Base-by-base conservation (phyloP, 345 rosid genomes). In the Nephelium lappaceum region DNA sequence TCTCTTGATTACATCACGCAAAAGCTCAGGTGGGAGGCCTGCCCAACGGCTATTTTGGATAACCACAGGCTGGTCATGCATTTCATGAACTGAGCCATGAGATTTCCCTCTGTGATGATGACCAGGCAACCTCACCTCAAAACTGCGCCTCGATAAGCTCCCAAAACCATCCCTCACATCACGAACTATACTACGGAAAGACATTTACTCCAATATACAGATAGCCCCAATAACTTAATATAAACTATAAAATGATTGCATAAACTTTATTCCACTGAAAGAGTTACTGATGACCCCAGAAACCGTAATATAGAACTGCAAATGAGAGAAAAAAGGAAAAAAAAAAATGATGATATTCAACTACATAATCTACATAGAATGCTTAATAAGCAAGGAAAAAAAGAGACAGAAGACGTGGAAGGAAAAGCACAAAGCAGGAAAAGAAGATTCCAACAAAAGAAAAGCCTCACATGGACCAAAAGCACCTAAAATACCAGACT, bases 131-230 rank as follows among this genome's bases (percentile, higher is more conserved):
- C 96, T 89, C 84, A 93, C 88, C 73, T 93, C 98, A 71, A 95
- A 93, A 80, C 98, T 90, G 77, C 97, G 88, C 79, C 96, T 86
- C 0, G 99, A 95, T 69, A 95, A 83, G 79, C 98, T 95, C 84
- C 98, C 98, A 67, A 95, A 83, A 70, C 97, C 93, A 86, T 92
- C 99, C 84, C 94, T 94, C 76, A 95, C 84, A 73, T 95, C 99
- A 51, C 94, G 95, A 69, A 93, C 95, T 79, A 95, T 93, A 83
- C 97, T 88, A 2, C 97, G 90, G 81, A 95, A 92, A 5, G 99
- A 95, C 99, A 95, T 95, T 81, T 82, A 82, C 74, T 68, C 80
- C 60, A 61, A 43, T 27, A 45, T 12, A 21, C 78, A n/a, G 27
- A 70, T 18, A 11, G 64, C 18, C 7, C 39, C 9, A 67, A 67